Evolutionary conservation across 345 rosid genomes (phyloP).

Genomic region (Erodium maritimum): DNA sequence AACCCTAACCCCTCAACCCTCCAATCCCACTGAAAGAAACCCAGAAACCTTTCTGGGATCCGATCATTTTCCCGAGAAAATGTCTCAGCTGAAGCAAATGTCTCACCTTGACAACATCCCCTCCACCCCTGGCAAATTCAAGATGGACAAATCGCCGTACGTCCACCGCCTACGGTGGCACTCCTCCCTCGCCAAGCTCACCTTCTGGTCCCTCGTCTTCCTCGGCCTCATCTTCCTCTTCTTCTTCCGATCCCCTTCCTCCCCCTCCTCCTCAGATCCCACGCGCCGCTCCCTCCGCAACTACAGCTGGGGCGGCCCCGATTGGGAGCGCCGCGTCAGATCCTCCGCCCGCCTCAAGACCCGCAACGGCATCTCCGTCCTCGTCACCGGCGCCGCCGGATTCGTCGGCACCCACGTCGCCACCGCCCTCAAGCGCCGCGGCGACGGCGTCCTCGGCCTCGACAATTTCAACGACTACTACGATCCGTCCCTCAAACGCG

Average conservation of each 20-base stretch:
- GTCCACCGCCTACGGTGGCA: conserved; percentile 51
- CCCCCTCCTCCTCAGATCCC: conserved; percentile 45
- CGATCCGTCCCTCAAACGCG: conserved; percentile 70
- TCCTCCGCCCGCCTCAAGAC: conserved; percentile 61
- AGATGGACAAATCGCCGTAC: conserved; percentile 80
- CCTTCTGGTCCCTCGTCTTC: conserved; percentile 78
- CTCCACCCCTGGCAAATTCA: conserved; percentile 88
- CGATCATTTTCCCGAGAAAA: no score
- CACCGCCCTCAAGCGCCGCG: conserved; percentile 65
- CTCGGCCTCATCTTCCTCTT: conserved; percentile 70
- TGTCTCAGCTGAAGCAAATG: conserved; percentile 35
- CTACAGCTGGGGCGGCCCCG: conserved; percentile 63
- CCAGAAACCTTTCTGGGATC: no score
- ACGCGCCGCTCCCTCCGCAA: conserved; percentile 79
- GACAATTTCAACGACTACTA: conserved; percentile 90
- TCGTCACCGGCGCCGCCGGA: conserved; percentile 90
- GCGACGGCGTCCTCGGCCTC: conserved; percentile 76
- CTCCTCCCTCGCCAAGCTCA: conserved; percentile 59
- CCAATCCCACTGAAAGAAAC: no score
- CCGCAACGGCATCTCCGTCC: conserved; percentile 51
- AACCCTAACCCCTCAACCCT: no score
- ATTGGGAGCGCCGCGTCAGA: conserved; percentile 60
- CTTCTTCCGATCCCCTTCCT: conserved; percentile 73
- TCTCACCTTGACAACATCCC: conserved; percentile 75
- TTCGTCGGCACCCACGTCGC: conserved; percentile 93